Conservation (phyloP, 805 yeast species). For the Metschnikowia koreensis region DNA sequence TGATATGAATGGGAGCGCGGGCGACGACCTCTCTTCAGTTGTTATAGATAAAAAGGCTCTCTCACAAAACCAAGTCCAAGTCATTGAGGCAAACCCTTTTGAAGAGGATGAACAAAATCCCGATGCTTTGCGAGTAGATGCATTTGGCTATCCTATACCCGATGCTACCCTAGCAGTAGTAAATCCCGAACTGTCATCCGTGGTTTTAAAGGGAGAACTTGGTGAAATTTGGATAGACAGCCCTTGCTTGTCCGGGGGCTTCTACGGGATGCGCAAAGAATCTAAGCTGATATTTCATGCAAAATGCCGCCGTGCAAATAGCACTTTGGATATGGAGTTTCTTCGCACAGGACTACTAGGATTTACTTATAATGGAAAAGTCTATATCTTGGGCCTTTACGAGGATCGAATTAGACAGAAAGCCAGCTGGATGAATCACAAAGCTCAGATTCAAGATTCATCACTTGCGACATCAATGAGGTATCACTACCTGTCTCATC, state of each 20-base stretch:
- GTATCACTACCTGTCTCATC: slow-evolving; percentile 84
- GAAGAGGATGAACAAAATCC: slow-evolving; percentile 39
- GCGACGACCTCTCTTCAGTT: slow-evolving; percentile 53
- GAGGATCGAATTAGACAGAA: slow-evolving; percentile 88
- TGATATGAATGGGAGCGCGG: slow-evolving; percentile 33
- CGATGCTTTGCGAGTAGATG: slow-evolving; percentile 66
- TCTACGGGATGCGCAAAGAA: slow-evolving; percentile 66
- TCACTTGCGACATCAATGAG: slow-evolving; percentile 42
- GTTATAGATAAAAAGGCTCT: slow-evolving; percentile 71
- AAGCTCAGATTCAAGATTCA: slow-evolving; percentile 30
- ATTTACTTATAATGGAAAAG: slow-evolving; percentile 80
- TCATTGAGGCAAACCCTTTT: slow-evolving; percentile 57
- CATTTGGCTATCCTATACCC: slow-evolving; percentile 93
- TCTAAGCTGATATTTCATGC: slow-evolving; percentile 81
- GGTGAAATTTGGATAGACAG: slow-evolving; percentile 99
- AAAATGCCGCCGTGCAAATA: slow-evolving; percentile 68
- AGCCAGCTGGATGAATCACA: slow-evolving; percentile 62
- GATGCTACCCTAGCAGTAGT: slow-evolving; percentile 93
- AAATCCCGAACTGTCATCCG: slow-evolving; percentile 81
- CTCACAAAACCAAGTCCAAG: slow-evolving; percentile 66
- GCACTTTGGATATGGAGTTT: slow-evolving; percentile 71
- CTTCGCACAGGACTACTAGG: slow-evolving; percentile 90
- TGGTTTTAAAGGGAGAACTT: slow-evolving; percentile 73
- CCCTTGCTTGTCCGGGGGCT: slow-evolving; percentile 86
- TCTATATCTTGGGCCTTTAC: slow-evolving; percentile 82